Evolutionary conservation across 768 basidiomycete species (phyloP), one percentile per base, ranked within the genome.

Genomic region (Neoboletus subvelutipes): DNA sequence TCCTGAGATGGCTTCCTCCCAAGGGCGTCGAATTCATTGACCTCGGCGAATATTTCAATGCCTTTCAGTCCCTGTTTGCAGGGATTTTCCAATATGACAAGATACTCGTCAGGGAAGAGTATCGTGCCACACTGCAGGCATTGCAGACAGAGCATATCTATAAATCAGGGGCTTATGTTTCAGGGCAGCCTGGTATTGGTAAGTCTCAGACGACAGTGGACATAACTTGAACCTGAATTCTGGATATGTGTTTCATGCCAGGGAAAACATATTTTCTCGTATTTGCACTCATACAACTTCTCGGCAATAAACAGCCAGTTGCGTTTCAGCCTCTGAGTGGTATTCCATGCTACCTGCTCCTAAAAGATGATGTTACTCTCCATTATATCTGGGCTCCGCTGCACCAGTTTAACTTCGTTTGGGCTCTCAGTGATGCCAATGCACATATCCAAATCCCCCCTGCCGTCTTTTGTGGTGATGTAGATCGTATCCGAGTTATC

Each of bases 321-420:
- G 57, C 52, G 0, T 3, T 54, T 4, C 46, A 58, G 8, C 2
- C 8, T 33, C 31, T 33, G 31, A 26, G 5, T 5, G 33, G 33
- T 34, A 2, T 0, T 13, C 33, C 4, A 13, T 13, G 0, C 12
- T 57, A 57, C 12, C 2, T 20, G 0, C 20, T 52, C 15, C 42
- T 52, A 9, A 15, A 11, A 1, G 8, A 13, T 2, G 3, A 5
- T 9, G 12, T 24, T 1, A 1, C 28, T 15, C 1, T 5, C 10
- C 5, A 52, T 11, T 3, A 28, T 31, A 1, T 28, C 6, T 6
- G 0, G 1, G 0, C 0, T 2, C 50, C 29, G 5, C 10, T 52
- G 9, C 1, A 22, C 2, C 1, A 11, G 13, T 34, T 11, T 4
- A 9, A 9, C 33, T 1, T 34, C 4, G 33, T 34, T 4, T 15